Evolutionary conservation across 176 grass and related monocot species (phyloP).

Genomic region (Ananas comosus): DNA sequence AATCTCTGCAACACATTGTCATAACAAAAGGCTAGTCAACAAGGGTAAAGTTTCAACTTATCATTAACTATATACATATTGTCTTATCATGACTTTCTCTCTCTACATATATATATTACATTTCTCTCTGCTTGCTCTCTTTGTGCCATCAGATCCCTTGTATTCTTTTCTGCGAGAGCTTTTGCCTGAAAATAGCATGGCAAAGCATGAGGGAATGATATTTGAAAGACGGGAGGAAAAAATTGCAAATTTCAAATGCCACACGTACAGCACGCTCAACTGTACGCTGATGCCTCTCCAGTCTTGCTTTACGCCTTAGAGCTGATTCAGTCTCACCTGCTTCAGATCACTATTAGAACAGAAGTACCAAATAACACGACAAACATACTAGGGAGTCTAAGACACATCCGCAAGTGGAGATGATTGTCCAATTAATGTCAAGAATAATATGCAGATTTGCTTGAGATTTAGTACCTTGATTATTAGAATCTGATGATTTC

Average conservation of each 20-base stretch:
- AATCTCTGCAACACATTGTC: conserved; percentile 57
- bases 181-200: conserved; percentile 56
- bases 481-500: conserved; percentile 31
- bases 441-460: background rate
- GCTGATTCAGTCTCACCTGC: conserved; percentile 62
- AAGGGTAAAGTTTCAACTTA: conserved; percentile 18
- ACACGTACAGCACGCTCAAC: conserved; percentile 70
- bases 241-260: background rate
- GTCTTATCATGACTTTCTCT: conserved; percentile 3
- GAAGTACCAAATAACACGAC: background rate
- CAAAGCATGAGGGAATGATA: conserved; percentile 21
- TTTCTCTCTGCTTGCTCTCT: conserved; percentile 90
- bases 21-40: background rate
- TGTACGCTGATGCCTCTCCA: conserved; percentile 76
- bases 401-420: background rate
- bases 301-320: conserved; percentile 80
- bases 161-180: conserved; percentile 93
- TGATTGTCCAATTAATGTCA: background rate
- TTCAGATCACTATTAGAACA: conserved; percentile 22
- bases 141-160: conserved; percentile 76
- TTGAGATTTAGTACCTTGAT: conserved; percentile 37
- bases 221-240: background rate
- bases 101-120: conserved; percentile 29
- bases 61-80: background rate
- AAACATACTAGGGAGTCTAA: background rate